Percentiles rank a stretch among this genome's conserved stretches.
These are phyloP conservation scores for Schizochytrium sp. DNA, from an alignment of 108 stramenopile species.

Conservation along the genomic window DNA sequence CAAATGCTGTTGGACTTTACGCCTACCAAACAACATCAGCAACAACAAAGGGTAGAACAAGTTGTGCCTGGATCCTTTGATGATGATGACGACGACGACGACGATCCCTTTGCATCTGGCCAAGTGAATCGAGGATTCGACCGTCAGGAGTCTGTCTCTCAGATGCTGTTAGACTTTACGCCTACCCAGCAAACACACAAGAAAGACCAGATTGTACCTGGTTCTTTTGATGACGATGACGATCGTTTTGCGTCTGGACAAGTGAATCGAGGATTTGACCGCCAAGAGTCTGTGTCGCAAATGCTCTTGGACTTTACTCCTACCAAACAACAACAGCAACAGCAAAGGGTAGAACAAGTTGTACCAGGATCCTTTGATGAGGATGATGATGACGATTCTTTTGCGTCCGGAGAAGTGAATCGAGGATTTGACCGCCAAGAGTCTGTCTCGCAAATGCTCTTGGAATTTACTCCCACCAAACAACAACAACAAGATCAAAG, in stretches of 20 bases:
- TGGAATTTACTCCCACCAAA: neutral
- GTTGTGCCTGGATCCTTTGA: no score
- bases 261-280: neutral
- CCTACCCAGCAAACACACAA: neutral
- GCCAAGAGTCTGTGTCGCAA: neutral
- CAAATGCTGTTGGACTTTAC: neutral
- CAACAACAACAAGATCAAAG: neutral
- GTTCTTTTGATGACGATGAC: neutral
- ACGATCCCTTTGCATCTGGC: neutral
- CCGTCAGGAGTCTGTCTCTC: neutral
- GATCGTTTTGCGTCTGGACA: neutral
- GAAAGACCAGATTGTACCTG: neutral
- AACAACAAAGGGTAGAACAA: no score
- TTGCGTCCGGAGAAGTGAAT: neutral
- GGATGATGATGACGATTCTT: neutral
- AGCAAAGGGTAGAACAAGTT: no score
- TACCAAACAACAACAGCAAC: neutral
- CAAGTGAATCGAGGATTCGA: neutral
- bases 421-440: neutral
- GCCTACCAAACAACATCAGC: neutral
- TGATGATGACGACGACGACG: neutral
- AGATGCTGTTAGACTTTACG: neutral
- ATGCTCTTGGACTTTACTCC: neutral
- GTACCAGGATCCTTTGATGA: neutral
- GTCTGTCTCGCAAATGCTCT: neutral